phyloP scores from a whole-genome alignment of 306 rosid species.

The Cercis canadensis region DNA sequence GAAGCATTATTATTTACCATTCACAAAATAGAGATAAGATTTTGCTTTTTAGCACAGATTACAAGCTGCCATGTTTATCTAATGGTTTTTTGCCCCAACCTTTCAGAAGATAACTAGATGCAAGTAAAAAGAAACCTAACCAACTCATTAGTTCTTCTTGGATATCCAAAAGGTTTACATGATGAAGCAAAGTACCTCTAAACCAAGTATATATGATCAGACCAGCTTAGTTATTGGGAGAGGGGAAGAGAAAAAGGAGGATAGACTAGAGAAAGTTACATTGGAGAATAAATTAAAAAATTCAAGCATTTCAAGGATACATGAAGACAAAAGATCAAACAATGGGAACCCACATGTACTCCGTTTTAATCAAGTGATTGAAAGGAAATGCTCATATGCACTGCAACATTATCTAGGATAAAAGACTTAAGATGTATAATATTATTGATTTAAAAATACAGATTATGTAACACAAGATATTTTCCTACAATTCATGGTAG shows the following conservation, averaged over 20 bases:
- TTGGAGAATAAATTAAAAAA: neutral
- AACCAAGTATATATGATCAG: no score
- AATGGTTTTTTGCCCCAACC: slow-evolving; percentile 1
- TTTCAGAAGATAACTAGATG: neutral
- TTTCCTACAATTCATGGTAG: no score
- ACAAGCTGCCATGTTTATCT: no score
- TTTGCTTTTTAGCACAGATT: slow-evolving; percentile 11
- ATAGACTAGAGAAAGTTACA: neutral
- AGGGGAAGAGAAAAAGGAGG: neutral
- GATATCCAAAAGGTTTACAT: slow-evolving; percentile 3
- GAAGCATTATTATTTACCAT: no score
- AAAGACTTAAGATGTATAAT: no score
- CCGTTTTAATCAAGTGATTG: no score
- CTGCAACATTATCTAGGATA: no score
- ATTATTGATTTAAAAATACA: no score
- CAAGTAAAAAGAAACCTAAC: slow-evolving; percentile 15
- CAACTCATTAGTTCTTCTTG: slow-evolving; percentile 6
- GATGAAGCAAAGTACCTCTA: neutral
- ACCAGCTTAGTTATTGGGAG: no score
- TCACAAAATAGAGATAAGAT: neutral
- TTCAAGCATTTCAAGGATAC: neutral
- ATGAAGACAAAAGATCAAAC: slow-evolving; percentile 1
- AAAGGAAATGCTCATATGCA: no score
- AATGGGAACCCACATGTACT: neutral
- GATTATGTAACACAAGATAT: no score